Percentiles rank a stretch among this genome's conserved stretches.
These are phyloP conservation scores for Begonia masoniana DNA, from an alignment of 306 rosid genomes.

Conservation along the genomic window DNA sequence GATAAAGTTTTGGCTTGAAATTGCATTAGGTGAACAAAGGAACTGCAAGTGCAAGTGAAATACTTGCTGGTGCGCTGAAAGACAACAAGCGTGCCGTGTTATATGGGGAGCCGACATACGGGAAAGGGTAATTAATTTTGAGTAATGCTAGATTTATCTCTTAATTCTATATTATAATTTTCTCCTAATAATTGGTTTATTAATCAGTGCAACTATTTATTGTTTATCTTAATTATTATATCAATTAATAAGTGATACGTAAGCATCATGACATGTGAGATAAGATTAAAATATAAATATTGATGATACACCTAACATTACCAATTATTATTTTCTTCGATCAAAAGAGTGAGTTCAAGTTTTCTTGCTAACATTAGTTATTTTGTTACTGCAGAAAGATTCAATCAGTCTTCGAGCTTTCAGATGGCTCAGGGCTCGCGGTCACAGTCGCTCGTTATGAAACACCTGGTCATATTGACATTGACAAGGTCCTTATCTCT, in stretches of 20 bases:
- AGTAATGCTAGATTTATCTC: too few relatives aligned
- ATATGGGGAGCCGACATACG: slow-evolving; percentile 92
- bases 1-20: not conserved
- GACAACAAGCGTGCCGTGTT: slow-evolving; percentile 84
- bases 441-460: slow-evolving; percentile 92
- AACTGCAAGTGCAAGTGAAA: slow-evolving; percentile 99
- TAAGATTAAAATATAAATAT: too few relatives aligned
- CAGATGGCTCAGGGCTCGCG: slow-evolving; percentile 93
- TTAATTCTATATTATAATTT: too few relatives aligned
- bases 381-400: slow-evolving; percentile 57
- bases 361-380: slow-evolving; percentile 14
- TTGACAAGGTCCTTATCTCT: slow-evolving; percentile 50
- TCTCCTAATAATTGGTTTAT: too few relatives aligned
- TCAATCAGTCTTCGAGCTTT: slow-evolving; percentile 85
- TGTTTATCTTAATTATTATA: too few relatives aligned
- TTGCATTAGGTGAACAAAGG: slow-evolving; percentile 80
- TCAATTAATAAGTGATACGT: too few relatives aligned
- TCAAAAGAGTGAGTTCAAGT: too few relatives aligned
- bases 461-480: slow-evolving; percentile 86
- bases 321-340: too few relatives aligned
- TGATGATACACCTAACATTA: too few relatives aligned
- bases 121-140: slow-evolving; percentile 63
- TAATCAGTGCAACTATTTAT: too few relatives aligned
- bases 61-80: slow-evolving; percentile 91
- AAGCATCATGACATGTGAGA: too few relatives aligned